Evolutionary conservation across 306 rosid species (phyloP), one percentile per base, ranked within the genome.

Genomic region (Casuarina equisetifolia): DNA sequence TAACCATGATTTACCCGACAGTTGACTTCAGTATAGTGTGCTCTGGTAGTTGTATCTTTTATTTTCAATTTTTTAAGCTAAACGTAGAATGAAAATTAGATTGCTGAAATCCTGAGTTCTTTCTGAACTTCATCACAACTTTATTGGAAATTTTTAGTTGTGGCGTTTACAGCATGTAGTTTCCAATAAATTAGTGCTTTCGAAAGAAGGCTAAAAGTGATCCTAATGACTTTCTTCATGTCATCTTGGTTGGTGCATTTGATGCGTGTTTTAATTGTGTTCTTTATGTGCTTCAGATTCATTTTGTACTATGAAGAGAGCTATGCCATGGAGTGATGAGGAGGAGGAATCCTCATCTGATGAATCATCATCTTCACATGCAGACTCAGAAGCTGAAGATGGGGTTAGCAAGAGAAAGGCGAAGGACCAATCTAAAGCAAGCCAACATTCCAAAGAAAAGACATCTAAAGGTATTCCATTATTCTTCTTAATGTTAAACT

Each of bases 301-400:
- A 54, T 54, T 72, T 17, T 36, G n/a, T 48, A 76, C 74, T 17
- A 95, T 95, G 98, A 95, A 95, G 90, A 91, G 97, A 82, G 59
- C 89, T 62, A 82, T 88, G 82, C 91, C 92, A 25, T 92, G 97
- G 97, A 89, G 85, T 76, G 32, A 25, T 25, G 88, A 84, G 9
- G 86, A 87, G 19, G 90, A 79, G 25, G 88, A 84, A 43, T 87
- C 92, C 4, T 90, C 88, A 4, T 74, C 83, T 0, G 82, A 84
- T 42, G 91, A 85, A 45, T 90, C 91, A 2, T 84, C 91, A 2
- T 80, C 86, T 77, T 77, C 80, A 38, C 81, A 73, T 79, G 83
- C 95, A 35, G 90, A 84, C 59, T 74, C 87, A 51, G 96, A 85
- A 48, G 76, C 74, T 57, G 85, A 81, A 53, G 78, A 73, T 72